Evolutionary conservation across 768 basidiomycete species (phyloP), one percentile per base, ranked within the genome.

Genomic region (Russula ochroleuca): DNA sequence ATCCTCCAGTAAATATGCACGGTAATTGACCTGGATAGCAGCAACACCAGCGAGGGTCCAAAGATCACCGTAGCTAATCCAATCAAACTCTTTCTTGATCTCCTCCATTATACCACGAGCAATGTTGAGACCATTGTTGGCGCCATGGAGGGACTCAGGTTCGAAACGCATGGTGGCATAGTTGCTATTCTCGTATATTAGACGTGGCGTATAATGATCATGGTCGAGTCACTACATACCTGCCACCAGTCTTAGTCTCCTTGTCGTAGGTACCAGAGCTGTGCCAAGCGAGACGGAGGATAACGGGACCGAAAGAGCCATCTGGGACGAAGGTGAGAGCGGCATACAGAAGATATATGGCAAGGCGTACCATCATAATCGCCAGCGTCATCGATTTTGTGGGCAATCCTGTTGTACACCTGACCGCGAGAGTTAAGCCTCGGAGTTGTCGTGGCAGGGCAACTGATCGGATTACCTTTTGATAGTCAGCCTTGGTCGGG

Each of bases 111-210:
- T 74, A 6, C 74, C 80, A 62, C 96, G 90, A 45, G 93, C 95
- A 59, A 93, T 72, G 64, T 88, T 75, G 59, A 96, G 80, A 31
- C 94, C 94, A 31, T 84, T 84, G 75, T 96, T 96, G 55, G 92
- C 94, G 40, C 79, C 84, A 72, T 98, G 94, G 33, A 81, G 72
- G 13, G 94, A 72, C 73, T 98, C 96, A 45, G 96, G 91, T 59
- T 85, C 83, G 76, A 98, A 99, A 61, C 96, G 90, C 96, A 99
- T 99, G 25, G 96, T 98, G 2, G 97, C 96, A 68, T 92, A 94
- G 82, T 99, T 98, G 80, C 92, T 89, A 72, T 37, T 48, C 31
- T 50, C 52, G 28, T 59, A 28, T 21, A 68, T 51, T 47, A 48
- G 41, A 31, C 31, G 45, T 57, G 67, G 68, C 47, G 5, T 17